A percentile compares a stretch with the other conserved stretches of the same genome.
Conservation (phyloP, 495 filamentous ascomycete species). For the Chaetomium tenue region DNA sequence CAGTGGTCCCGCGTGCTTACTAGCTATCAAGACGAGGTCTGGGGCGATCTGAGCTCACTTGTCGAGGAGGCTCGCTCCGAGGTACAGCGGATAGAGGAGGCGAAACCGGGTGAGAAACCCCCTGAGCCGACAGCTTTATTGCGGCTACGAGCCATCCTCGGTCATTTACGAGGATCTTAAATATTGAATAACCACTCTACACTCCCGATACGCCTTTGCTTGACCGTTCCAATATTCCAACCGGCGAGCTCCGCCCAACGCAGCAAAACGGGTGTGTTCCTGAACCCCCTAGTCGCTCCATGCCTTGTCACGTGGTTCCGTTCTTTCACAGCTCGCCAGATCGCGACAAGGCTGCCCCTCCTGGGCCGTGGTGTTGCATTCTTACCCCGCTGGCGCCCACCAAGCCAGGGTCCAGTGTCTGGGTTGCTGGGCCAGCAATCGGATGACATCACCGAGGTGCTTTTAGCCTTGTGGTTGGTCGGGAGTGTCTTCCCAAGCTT, state of each 20-base stretch:
- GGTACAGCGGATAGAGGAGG: conserved; percentile 38
- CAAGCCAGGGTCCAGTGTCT: conserved; percentile 3
- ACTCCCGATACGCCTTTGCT: no score
- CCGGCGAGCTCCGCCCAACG: not conserved
- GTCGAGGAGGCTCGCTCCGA: conserved; percentile 63
- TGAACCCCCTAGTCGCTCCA: not conserved
- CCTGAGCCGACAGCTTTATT: conserved; percentile 32
- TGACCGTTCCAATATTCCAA: no score
- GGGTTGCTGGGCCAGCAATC: conserved; percentile 31
- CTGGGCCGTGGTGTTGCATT: conserved; percentile 15
- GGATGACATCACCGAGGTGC: conserved; percentile 29
- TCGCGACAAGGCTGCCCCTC: not conserved
- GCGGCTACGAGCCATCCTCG: conserved; percentile 37
- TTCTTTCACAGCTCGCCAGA: not conserved
- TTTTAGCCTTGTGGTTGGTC: conserved; percentile 25
- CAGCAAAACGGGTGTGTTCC: not conserved
- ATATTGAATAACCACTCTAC: not conserved
- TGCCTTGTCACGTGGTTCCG: conserved; percentile 12
- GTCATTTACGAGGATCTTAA: conserved; percentile 30
- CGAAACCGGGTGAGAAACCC: conserved; percentile 26
- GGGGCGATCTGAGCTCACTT: conserved; percentile 67
- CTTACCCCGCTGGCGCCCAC: conserved; percentile 24
- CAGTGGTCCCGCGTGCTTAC: conserved; percentile 65
- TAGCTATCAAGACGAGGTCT: conserved; percentile 72
- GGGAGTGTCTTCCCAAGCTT: not conserved